These are phyloP conservation scores for Lanmaoa pseudosensibilis DNA, from an alignment of 768 basidiomycete genomes.

Conservation along the genomic window DNA sequence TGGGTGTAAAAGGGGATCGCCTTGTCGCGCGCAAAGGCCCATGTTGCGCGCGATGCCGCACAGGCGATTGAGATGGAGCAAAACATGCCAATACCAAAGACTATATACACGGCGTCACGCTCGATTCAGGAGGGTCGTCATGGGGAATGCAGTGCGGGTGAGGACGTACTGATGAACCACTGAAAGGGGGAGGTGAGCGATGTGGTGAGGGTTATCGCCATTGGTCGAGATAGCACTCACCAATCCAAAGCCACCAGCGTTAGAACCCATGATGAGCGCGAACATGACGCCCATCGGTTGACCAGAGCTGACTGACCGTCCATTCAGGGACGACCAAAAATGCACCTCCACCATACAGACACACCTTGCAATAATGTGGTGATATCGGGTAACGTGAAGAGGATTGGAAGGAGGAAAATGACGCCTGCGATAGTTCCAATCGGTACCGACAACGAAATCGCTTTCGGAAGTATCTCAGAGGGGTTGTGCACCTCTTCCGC, in stretches of 20 bases:
- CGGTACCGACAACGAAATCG: slow-evolving; percentile 54
- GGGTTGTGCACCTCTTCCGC: slow-evolving; percentile 68
- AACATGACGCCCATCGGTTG: slow-evolving; percentile 68
- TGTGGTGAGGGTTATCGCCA: neutral
- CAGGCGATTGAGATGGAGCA: slow-evolving; percentile 67
- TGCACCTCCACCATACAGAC: slow-evolving; percentile 1
- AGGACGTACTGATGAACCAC: slow-evolving; percentile 44
- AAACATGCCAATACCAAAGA: slow-evolving; percentile 58
- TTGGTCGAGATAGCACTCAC: slow-evolving; percentile 33
- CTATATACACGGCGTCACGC: slow-evolving; percentile 20
- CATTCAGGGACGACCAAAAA: slow-evolving; percentile 5
- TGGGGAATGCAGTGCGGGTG: neutral
- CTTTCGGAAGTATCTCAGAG: slow-evolving; percentile 51
- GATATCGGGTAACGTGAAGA: slow-evolving; percentile 65
- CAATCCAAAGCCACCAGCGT: slow-evolving; percentile 61
- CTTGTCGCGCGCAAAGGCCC: slow-evolving; percentile 69
- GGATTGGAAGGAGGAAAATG: slow-evolving; percentile 58
- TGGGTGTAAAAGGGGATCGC: slow-evolving; percentile 55
- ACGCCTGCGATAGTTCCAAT: slow-evolving; percentile 53
- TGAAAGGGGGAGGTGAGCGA: slow-evolving; percentile 7
- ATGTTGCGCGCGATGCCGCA: slow-evolving; percentile 67
- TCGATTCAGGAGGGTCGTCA: neutral
- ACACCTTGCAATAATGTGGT: slow-evolving; percentile 50
- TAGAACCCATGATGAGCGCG: slow-evolving; percentile 59
- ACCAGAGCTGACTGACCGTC: slow-evolving; percentile 49